Percentiles rank a stretch among this genome's conserved stretches.
phyloP scores from a whole-genome alignment of 2,329 filamentous ascomycete genomes.

The Fusarium oligoseptatum region DNA sequence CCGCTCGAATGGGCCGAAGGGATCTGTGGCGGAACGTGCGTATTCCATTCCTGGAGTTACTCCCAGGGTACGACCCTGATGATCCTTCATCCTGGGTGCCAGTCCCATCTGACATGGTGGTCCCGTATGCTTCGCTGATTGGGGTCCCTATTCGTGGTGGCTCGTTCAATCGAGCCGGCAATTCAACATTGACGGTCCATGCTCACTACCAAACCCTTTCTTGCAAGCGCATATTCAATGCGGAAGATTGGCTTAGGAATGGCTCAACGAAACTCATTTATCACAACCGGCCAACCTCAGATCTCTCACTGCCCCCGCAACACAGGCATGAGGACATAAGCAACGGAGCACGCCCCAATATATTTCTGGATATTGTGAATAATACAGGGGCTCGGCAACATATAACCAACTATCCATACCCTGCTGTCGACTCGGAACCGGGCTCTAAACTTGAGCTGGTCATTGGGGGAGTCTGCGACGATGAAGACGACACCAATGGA shows the following conservation, averaged over 20 bases:
- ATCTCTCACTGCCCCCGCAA: too few relatives aligned
- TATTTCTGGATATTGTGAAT: neutral
- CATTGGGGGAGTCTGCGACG: too few relatives aligned
- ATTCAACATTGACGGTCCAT: neutral
- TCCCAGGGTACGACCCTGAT: neutral
- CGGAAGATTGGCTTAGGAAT: neutral
- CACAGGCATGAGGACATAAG: too few relatives aligned
- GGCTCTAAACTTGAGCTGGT: neutral
- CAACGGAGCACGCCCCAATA: neutral
- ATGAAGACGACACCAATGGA: too few relatives aligned
- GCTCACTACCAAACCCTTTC: slow-evolving; percentile 14
- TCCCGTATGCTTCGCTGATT: neutral
- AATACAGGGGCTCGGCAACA: neutral
- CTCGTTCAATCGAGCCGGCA: neutral
- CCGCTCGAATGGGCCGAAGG: neutral
- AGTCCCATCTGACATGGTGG: neutral
- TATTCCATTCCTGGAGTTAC: neutral
- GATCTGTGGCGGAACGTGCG: neutral
- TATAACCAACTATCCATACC: neutral
- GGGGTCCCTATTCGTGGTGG: neutral
- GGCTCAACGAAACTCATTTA: neutral
- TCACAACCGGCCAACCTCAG: neutral
- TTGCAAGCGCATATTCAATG: neutral
- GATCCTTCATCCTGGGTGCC: neutral
- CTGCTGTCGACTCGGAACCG: neutral